Percentiles rank a stretch among this genome's conserved stretches.
Conservation (phyloP, 2,329 filamentous ascomycete species). For the Aspergillus tanneri region DNA sequence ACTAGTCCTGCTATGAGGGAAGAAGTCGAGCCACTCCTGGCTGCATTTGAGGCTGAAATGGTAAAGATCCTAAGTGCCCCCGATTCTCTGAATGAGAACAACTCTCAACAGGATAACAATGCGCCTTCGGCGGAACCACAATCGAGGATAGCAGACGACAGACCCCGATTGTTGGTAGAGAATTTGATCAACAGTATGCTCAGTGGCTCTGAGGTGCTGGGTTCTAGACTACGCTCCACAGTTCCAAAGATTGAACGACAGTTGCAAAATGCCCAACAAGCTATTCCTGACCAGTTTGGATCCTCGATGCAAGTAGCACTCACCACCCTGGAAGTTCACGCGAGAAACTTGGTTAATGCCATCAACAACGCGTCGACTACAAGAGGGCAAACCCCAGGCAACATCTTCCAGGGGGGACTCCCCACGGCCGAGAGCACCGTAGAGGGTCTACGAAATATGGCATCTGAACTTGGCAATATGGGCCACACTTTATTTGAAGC, state of each 20-base stretch:
- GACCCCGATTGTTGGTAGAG: slow-evolving; percentile 27
- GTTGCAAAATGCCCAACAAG: slow-evolving; percentile 34
- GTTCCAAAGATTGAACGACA: slow-evolving; percentile 42
- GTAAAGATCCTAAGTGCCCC: slow-evolving; percentile 33
- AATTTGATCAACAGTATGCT: slow-evolving; percentile 36
- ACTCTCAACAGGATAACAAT: slow-evolving; percentile 13
- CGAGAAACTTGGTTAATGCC: slow-evolving; percentile 37
- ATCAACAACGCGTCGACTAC: slow-evolving; percentile 40
- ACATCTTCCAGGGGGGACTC: slow-evolving; percentile 37
- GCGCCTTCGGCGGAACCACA: slow-evolving; percentile 13
- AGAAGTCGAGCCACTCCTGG: slow-evolving; percentile 34
- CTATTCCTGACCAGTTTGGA: slow-evolving; percentile 39
- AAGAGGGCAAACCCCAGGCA: slow-evolving; percentile 36
- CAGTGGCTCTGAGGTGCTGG: slow-evolving; percentile 35
- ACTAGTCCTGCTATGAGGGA: slow-evolving; percentile 17
- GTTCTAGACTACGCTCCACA: slow-evolving; percentile 36
- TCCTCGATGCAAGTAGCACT: slow-evolving; percentile 38
- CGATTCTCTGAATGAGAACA: slow-evolving; percentile 12
- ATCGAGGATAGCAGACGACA: slow-evolving; percentile 11
- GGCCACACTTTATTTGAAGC: slow-evolving; percentile 39
- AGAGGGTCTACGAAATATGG: slow-evolving; percentile 40
- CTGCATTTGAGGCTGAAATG: slow-evolving; percentile 43
- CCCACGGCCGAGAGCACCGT: slow-evolving; percentile 39
- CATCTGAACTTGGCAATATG: slow-evolving; percentile 42
- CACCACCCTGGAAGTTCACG: slow-evolving; percentile 36